These are phyloP conservation scores for Malus hybrid DNA, from an alignment of 331 rosid genomes.

Conservation along the genomic window DNA sequence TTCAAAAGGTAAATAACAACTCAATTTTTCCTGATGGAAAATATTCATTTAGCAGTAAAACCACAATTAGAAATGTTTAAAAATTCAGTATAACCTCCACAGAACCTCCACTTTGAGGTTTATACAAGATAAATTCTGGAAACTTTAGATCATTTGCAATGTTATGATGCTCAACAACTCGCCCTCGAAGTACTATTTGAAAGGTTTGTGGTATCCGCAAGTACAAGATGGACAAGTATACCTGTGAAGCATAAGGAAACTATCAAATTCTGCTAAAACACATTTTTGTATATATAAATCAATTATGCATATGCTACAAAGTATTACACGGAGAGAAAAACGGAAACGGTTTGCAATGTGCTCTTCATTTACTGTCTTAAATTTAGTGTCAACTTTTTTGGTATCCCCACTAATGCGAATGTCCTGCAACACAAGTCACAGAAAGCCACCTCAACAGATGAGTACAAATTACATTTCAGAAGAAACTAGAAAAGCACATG, in stretches of 20 bases:
- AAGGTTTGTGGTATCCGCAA: constrained; percentile 53
- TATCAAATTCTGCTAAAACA: constrained; percentile 2
- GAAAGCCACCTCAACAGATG: constrained; percentile 1
- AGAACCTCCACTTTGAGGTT: constrained; percentile 44
- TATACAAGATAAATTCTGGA: constrained; percentile 50
- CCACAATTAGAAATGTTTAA: too few species aligned
- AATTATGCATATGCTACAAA: constrained; percentile 7
- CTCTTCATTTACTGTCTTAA: constrained; percentile 38
- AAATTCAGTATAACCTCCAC: constrained; percentile 41
- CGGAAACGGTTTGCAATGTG: constrained; percentile 55
- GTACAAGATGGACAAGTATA: constrained; percentile 80
- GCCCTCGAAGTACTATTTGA: constrained; percentile 57
- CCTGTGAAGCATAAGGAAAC: constrained; percentile 43
- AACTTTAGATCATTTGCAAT: constrained; percentile 64
- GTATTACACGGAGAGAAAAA: constrained; percentile 76
- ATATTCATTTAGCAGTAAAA: too few species aligned
- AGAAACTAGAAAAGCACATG: background rate
- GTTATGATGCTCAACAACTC: constrained; percentile 57
- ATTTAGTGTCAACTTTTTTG: constrained; percentile 19
- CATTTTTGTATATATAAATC: constrained; percentile 1
- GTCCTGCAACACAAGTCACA: constrained; percentile 50
- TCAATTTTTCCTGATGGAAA: too few species aligned
- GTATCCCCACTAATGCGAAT: constrained; percentile 49
- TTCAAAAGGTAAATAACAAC: background rate
- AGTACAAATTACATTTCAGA: constrained; percentile 3